Percentiles rank a stretch among this genome's conserved stretches.
These are phyloP conservation scores for Aspergillus asperescens DNA, from an alignment of 495 filamentous ascomycete species.

Conservation along the genomic window DNA sequence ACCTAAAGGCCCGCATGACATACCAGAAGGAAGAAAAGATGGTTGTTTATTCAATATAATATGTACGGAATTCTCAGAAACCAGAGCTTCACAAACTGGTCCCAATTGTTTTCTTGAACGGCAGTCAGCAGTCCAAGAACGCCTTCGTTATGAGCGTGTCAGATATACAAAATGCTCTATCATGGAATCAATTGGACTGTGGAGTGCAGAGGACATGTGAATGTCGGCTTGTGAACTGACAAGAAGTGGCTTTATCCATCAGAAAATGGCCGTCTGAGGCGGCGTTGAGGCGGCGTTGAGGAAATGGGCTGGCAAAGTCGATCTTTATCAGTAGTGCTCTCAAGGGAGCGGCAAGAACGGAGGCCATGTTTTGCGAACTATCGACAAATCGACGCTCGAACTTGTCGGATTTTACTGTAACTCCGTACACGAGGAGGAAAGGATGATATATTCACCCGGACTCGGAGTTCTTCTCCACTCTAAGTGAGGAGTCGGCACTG, in stretches of 20 bases:
- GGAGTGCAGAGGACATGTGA: background rate
- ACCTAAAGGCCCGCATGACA: conserved; percentile 39
- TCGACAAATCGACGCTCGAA: conserved; percentile 11
- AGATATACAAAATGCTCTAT: background rate
- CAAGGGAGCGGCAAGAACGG: background rate
- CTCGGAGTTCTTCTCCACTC: background rate
- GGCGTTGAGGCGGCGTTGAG: background rate
- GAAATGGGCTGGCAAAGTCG: background rate
- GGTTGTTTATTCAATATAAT: background rate
- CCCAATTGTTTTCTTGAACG: too few relatives aligned
- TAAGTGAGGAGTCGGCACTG: too few relatives aligned
- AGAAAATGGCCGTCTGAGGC: background rate
- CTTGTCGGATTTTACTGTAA: conserved; percentile 11
- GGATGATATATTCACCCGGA: background rate
- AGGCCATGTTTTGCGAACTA: conserved; percentile 14
- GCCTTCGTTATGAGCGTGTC: background rate
- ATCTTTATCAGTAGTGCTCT: conserved; percentile 4
- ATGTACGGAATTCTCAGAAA: too few relatives aligned
- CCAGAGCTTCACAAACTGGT: too few relatives aligned
- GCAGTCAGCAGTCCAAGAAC: background rate
- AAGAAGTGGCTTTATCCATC: background rate
- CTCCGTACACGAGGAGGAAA: background rate
- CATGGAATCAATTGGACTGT: background rate
- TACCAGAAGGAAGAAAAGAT: conserved; percentile 18
- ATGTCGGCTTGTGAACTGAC: background rate